Conservation (phyloP, 345 rosid species). For the Geranium brycei region DNA sequence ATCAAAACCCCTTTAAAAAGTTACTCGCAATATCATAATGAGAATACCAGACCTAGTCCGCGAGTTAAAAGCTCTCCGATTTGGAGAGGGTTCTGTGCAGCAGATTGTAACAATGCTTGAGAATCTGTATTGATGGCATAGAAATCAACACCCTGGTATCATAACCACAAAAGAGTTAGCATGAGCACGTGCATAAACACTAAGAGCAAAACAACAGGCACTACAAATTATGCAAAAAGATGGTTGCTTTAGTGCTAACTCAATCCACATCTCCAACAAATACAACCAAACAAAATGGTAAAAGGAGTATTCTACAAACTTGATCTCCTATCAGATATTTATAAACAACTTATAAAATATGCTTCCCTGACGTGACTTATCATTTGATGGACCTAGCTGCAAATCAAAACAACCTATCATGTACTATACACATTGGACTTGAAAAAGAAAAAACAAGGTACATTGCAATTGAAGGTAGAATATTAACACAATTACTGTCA, state of each 20-base stretch:
- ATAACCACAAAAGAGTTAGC: slow-evolving; percentile 6
- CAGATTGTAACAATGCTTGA: slow-evolving; percentile 76
- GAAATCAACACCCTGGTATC: slow-evolving; percentile 70
- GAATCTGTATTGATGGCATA: slow-evolving; percentile 91
- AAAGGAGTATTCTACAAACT: background rate
- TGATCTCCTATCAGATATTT: too few species aligned
- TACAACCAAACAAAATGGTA: too few species aligned
- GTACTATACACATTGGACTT: background rate
- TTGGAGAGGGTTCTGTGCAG: slow-evolving; percentile 76
- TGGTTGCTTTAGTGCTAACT: too few species aligned
- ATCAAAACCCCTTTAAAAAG: background rate
- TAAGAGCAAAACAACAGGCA: background rate
- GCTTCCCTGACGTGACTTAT: too few species aligned
- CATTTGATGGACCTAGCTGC: too few species aligned
- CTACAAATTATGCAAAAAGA: too few species aligned
- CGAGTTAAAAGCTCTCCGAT: slow-evolving; percentile 96
- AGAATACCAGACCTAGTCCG: slow-evolving; percentile 56
- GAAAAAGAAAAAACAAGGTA: background rate
- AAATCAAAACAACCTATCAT: background rate
- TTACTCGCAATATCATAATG: background rate
- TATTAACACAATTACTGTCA: background rate
- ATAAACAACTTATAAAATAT: too few species aligned
- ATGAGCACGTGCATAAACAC: background rate
- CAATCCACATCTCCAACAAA: too few species aligned
- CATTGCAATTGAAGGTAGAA: background rate